Conservation (phyloP, 2,329 filamentous ascomycete species). For the Curvularia spicifera region DNA sequence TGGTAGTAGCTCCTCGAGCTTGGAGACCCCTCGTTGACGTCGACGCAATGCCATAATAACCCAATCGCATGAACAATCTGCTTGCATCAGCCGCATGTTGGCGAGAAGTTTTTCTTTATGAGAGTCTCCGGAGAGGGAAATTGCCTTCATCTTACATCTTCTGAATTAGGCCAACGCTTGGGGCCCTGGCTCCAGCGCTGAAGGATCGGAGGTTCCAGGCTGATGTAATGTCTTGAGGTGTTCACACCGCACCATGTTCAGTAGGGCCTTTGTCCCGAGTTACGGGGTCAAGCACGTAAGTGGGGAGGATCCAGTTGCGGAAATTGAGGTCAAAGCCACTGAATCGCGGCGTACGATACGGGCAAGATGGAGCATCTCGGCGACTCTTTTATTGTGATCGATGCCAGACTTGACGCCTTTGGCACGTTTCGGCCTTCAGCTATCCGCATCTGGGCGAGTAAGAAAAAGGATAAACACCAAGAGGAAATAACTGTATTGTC, state of each 20-base stretch:
- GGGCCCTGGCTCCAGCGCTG: constrained; percentile 32
- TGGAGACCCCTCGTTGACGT: constrained; percentile 36
- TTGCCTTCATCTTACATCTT: constrained; percentile 30
- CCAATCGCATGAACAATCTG: constrained; percentile 36
- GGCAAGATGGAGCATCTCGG: constrained; percentile 8
- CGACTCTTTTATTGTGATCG: constrained; percentile 14
- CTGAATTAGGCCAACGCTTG: constrained; percentile 37
- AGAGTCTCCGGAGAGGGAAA: constrained; percentile 27
- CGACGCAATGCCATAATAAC: constrained; percentile 37
- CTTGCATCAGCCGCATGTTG: constrained; percentile 14
- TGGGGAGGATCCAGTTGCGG: constrained; percentile 18
- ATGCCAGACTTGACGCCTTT: constrained; percentile 5
- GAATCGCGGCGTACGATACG: constrained; percentile 13
- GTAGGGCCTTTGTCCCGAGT: constrained; percentile 21
- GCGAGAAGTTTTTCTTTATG: constrained; percentile 20
- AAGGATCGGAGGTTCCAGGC: constrained; percentile 30
- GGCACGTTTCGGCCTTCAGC: constrained; percentile 23
- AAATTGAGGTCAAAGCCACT: constrained; percentile 15
- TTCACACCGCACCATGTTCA: constrained; percentile 30
- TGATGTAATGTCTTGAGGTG: constrained; percentile 32
- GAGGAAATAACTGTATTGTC: constrained; percentile 10
- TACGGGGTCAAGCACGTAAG: constrained; percentile 15
- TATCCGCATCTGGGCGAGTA: constrained; percentile 8
- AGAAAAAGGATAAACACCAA: constrained; percentile 7
- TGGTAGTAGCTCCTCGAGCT: constrained; percentile 24